These are phyloP conservation scores for Nectriaceae sp. DNA, from an alignment of 2,329 filamentous ascomycete genomes.

Conservation along the genomic window DNA sequence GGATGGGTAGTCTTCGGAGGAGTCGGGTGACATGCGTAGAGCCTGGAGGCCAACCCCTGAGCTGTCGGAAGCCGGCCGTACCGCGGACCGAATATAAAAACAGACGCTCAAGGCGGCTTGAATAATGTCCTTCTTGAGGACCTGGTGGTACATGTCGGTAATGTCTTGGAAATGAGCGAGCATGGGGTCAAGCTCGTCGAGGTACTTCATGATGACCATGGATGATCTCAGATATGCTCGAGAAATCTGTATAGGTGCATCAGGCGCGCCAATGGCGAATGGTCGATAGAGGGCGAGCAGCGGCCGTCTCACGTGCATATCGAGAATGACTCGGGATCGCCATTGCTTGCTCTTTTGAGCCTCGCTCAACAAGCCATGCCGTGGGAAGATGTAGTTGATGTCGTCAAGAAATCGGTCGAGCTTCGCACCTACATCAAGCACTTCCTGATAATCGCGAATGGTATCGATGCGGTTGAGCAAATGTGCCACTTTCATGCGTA, in stretches of 20 bases:
- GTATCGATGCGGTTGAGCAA: conserved; percentile 54
- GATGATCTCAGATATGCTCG: conserved; percentile 55
- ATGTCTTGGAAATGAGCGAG: conserved; percentile 49
- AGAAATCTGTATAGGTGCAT: conserved; percentile 53
- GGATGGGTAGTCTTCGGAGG: conserved; percentile 36
- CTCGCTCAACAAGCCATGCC: conserved; percentile 43
- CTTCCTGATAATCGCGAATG: conserved; percentile 53
- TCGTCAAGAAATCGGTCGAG: conserved; percentile 57
- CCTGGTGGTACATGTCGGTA: conserved; percentile 54
- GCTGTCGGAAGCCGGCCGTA: conserved; percentile 32
- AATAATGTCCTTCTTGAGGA: conserved; percentile 55
- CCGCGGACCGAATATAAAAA: conserved; percentile 49
- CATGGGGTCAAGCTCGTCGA: conserved; percentile 54
- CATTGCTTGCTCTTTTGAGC: conserved; percentile 52
- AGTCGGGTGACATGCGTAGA: conserved; percentile 37
- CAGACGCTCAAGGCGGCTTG: conserved; percentile 58
- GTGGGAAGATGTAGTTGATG: conserved; percentile 54
- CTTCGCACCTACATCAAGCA: conserved; percentile 55
- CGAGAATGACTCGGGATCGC: conserved; percentile 52
- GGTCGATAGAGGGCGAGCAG: conserved; percentile 56
- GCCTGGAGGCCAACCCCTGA: conserved; percentile 32
- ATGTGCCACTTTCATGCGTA: conserved; percentile 51
- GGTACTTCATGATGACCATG: conserved; percentile 56
- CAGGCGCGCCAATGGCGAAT: conserved; percentile 53
- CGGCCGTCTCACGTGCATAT: conserved; percentile 56